A percentile compares a stretch with the other conserved stretches of the same genome.
Evolutionary conservation across 768 basidiomycete genomes (phyloP).

Genomic region (Leccinum fibrillosum): DNA sequence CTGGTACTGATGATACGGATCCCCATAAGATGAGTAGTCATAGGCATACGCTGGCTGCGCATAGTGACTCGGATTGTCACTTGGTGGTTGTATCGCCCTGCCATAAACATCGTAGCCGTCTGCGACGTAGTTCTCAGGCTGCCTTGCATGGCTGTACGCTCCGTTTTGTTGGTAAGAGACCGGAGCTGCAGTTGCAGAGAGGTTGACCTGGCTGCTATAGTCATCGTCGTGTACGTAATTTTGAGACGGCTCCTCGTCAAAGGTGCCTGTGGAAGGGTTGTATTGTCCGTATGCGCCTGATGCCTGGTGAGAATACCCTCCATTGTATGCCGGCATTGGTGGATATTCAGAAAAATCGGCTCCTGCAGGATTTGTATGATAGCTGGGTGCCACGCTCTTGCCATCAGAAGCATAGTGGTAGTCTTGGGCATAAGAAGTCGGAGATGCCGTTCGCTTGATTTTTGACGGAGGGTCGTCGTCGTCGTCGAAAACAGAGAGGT

Average conservation of each 20-base stretch:
- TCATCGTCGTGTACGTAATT: constrained; percentile 62
- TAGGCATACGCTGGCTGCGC: constrained; percentile 22
- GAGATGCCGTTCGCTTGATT: constrained; percentile 50
- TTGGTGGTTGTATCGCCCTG: constrained; percentile 36
- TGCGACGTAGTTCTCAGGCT: constrained; percentile 33
- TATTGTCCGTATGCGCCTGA: constrained; percentile 51
- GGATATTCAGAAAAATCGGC: constrained; percentile 47
- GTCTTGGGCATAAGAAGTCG: constrained; percentile 54
- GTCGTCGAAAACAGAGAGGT: constrained; percentile 81
- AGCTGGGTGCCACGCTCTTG: constrained; percentile 37
- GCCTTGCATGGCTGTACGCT: constrained; percentile 15
- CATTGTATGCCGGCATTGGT: constrained; percentile 74
- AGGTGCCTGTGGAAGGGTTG: constrained; percentile 55
- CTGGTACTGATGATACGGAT: constrained; percentile 27
- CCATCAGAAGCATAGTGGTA: constrained; percentile 54
- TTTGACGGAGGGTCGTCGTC: constrained; percentile 53
- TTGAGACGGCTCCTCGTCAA: constrained; percentile 50
- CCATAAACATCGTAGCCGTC: constrained; percentile 57
- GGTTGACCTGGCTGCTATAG: constrained; percentile 59
- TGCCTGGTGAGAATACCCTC: constrained; percentile 57
- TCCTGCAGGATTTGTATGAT: constrained; percentile 40
- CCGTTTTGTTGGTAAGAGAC: constrained; percentile 42
- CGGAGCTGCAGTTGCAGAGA: constrained; percentile 57
- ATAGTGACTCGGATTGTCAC: constrained; percentile 32
- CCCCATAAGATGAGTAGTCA: constrained; percentile 29